phyloP scores from a whole-genome alignment of 345 rosid species.

The Clarkia xantiana region DNA sequence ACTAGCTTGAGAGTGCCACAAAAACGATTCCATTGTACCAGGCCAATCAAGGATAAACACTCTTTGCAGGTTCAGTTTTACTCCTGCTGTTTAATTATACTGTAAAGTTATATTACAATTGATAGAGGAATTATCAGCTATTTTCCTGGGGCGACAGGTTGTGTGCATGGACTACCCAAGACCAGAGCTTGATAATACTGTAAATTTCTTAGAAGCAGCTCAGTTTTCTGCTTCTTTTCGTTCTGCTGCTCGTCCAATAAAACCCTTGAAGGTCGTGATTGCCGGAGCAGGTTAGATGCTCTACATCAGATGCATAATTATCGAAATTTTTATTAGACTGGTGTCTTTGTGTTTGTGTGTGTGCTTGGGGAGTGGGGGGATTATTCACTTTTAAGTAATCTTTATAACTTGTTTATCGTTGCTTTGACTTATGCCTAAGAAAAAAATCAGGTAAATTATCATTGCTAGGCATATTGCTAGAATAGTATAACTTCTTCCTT shows the following conservation, averaged over 20 bases:
- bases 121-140: neutral
- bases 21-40: conserved; percentile 17
- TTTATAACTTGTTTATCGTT: too few species aligned
- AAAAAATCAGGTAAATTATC: too few species aligned
- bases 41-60: conserved; percentile 18
- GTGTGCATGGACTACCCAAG: conserved; percentile 77
- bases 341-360: too few species aligned
- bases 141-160: conserved; percentile 23
- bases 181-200: conserved; percentile 66
- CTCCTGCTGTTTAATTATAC: neutral
- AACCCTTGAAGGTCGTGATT: conserved; percentile 67
- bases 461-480: too few species aligned
- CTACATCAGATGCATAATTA: too few species aligned
- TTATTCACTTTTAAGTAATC: too few species aligned
- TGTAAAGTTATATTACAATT: neutral
- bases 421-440: too few species aligned
- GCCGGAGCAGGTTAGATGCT: conserved; percentile 69
- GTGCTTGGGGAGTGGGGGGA: too few species aligned
- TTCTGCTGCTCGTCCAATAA: conserved; percentile 45
- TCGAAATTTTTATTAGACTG: too few species aligned
- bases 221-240: conserved; percentile 59
- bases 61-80: conserved; percentile 37
- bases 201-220: conserved; percentile 82
- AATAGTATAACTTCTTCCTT: too few species aligned
- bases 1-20: conserved; percentile 21